Evolutionary conservation across 148 eudicot species (phyloP), one percentile per base, ranked within the genome.

Genomic region (Rhododendron kiyosumense): DNA sequence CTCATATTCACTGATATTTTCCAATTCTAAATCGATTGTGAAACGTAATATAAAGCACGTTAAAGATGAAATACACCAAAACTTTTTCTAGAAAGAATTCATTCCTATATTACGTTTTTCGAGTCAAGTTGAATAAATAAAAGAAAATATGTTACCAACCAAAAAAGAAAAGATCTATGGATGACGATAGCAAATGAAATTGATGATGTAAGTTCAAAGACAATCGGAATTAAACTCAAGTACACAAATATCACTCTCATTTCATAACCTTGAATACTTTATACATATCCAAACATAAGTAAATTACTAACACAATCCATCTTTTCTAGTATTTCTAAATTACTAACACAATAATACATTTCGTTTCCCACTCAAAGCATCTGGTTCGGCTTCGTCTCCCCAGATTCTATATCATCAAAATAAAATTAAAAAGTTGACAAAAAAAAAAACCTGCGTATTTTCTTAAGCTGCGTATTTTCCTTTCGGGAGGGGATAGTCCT

Each of bases 301-400:
- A 83, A 61, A 11, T 83, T 1, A 32, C 1, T 32, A n/a, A n/a
- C n/a, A n/a, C n/a, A n/a, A 83, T 46, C 43, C 46, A 15, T 8
- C 34, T 45, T 41, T 0, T 5, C 8, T 41, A 41, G 45, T 41
- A 41, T 41, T 41, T 41, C 45, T 0, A 41, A 41, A 41, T 41
- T 41, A 38, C 41, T 38, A 28, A 13, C 61, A 48, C 61, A 48
- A 28, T 48, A 48, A 28, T 48, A 14, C 11, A 79, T 49, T 48
- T 79, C 54, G 2, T 69, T 34, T 69, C 22, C 52, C 78, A 45
- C 45, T 46, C 32, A 51, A 73, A 52, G 12, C 34, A 84, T 83
- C 85, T 83, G 88, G 88, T 54, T 82, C 76, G 77, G 81, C 88
- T 86, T 86, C 80, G 88, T 75, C 85, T 86, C 85, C 81, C 88